Base-by-base conservation (phyloP, 768 basidiomycete species). In the Austroboletus festivus region DNA sequence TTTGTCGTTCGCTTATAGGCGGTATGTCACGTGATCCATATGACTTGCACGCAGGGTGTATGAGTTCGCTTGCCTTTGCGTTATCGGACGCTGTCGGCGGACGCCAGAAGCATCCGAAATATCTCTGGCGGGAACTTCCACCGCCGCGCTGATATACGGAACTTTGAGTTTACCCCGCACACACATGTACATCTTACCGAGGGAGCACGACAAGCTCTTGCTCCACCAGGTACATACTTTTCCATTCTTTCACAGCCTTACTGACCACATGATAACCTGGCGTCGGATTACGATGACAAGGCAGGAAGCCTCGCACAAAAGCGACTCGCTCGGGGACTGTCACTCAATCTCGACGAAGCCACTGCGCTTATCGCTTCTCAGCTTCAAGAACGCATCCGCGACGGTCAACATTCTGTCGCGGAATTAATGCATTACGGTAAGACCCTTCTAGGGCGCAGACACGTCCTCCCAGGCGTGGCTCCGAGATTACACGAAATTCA, bases 391-490 rank as follows among this genome's bases (percentile, higher is more conserved):
- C 81, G 83, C 41, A 95, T 96, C 58, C 78, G 96, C 10, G 96
- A 98, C 86, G 95, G 94, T 3, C 64, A 69, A 15, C 78, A 93
- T 63, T 81, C 83, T 0, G 94, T 98, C 9, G 78, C 90, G 0
- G 81, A 97, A 53, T 71, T 99, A n/a, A 95, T 95, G 94, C 83
- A 91, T 41, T 74, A 88, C 58, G 96, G 96, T 7, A 97, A 93
- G 73, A 79, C 78, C 18, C 64, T 99, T 44, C 77, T 99, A 9
- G 94, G 95, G 2, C 74, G 91, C 24, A 71, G 90, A 41, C 95
- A 98, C 69, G 95, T 98, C 35, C 75, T 93, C 46, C 82, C 92
- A 0, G 80, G 81, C 37, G 93, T 98, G 0, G 78, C 86, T 0
- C 70, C 73, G 6, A 76, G 84, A 39, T 66, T 97, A 21, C 85